phyloP scores from a whole-genome alignment of 495 filamentous ascomycete species.

The Evernia prunastri region DNA sequence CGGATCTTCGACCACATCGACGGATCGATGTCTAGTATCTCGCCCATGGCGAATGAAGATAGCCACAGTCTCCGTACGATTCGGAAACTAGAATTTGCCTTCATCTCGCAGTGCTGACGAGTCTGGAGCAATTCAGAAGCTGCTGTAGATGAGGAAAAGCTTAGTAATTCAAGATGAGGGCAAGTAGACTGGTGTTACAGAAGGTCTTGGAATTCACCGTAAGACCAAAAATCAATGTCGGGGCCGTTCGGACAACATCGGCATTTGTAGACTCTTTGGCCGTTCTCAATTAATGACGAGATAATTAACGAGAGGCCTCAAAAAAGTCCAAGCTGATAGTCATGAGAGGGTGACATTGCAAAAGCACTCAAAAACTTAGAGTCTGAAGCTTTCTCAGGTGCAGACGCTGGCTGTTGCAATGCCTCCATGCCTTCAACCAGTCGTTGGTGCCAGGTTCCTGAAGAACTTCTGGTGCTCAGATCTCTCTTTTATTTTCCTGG shows the following conservation, averaged over 20 bases:
- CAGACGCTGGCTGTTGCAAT: not conserved
- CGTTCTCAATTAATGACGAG: not conserved
- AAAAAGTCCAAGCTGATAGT: not conserved
- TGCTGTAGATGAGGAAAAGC: not conserved
- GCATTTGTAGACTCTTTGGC: not conserved
- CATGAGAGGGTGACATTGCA: not conserved
- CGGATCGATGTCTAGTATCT: not conserved
- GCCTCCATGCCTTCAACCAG: not conserved
- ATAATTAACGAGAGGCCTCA: not conserved
- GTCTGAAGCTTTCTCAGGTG: not conserved
- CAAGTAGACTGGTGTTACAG: not conserved
- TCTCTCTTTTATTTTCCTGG: not conserved
- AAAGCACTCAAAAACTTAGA: not conserved
- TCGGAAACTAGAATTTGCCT: not conserved
- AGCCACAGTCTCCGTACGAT: not conserved
- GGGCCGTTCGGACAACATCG: conserved; percentile 1
- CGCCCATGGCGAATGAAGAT: not conserved
- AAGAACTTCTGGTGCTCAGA: not conserved
- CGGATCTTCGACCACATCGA: not conserved
- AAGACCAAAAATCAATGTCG: not conserved
- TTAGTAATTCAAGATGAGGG: not conserved
- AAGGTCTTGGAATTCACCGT: not conserved
- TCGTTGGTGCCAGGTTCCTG: not conserved
- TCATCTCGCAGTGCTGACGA: not conserved
- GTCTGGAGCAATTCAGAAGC: not conserved